A percentile compares a stretch with the other conserved stretches of the same genome.
Evolutionary conservation across 352 stramenopile genomes (phyloP).

Genomic region (Globisporangium solare): DNA sequence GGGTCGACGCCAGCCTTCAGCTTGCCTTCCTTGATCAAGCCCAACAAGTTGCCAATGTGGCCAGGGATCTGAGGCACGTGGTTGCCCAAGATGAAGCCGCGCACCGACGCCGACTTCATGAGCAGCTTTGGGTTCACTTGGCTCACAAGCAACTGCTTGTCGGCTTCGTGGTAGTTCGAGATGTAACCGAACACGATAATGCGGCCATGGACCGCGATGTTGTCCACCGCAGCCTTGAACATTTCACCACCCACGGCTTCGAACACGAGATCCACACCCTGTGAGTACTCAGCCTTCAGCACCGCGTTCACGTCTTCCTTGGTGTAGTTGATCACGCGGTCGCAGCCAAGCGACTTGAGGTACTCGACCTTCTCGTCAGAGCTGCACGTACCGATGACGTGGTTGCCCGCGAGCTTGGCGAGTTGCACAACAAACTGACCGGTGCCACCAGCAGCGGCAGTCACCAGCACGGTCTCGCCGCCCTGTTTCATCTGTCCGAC

Average conservation of each 20-base stretch:
- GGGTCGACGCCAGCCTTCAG: constrained; percentile 24
- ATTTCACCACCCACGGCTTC: constrained; percentile 59
- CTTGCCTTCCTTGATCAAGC: constrained; percentile 31
- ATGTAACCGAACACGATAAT: constrained; percentile 62
- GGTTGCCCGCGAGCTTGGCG: constrained; percentile 74
- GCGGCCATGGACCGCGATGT: constrained; percentile 48
- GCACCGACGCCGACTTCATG: constrained; percentile 26
- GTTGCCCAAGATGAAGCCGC: constrained; percentile 44
- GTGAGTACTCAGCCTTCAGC: constrained; percentile 66
- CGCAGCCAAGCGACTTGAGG: constrained; percentile 55
- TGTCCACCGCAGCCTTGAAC: constrained; percentile 45
- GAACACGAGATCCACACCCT: constrained; percentile 62
- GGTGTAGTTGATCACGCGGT: constrained; percentile 87
- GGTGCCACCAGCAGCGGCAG: constrained; percentile 59
- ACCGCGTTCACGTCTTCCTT: constrained; percentile 52
- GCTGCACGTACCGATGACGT: constrained; percentile 79
- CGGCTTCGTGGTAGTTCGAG: constrained; percentile 40
- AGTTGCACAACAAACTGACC: constrained; percentile 84
- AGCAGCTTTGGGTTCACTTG: constrained; percentile 18
- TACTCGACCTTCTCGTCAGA: constrained; percentile 84
- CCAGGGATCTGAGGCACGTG: constrained; percentile 33
- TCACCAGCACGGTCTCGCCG: constrained; percentile 56
- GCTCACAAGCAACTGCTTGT: constrained; percentile 10
- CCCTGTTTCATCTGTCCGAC: constrained; percentile 50
- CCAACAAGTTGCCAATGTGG: constrained; percentile 45